Evolutionary conservation across 2,329 filamentous ascomycete genomes (phyloP).

Genomic region (Trichoderma guizhouense): DNA sequence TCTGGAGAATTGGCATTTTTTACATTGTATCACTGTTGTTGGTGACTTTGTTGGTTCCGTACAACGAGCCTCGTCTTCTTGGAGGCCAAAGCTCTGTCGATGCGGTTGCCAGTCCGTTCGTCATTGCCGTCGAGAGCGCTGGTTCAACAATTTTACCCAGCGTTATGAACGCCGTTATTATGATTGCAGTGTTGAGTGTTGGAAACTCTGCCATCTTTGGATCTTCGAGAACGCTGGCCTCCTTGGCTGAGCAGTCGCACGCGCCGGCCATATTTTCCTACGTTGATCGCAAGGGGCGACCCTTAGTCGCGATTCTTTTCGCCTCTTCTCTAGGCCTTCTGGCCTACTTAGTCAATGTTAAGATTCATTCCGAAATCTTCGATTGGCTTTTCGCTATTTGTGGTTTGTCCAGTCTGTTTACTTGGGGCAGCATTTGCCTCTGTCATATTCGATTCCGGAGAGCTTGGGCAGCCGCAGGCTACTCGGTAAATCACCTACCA

Average conservation of each 20-base stretch:
- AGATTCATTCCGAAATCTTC: background rate
- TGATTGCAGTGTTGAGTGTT: slow-evolving; percentile 4
- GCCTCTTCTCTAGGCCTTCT: background rate
- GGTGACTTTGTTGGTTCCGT: background rate
- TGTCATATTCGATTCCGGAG: slow-evolving; percentile 1
- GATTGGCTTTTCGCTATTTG: background rate
- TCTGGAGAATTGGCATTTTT: slow-evolving; percentile 2
- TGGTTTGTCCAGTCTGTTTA: background rate
- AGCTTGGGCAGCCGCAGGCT: background rate
- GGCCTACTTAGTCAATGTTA: background rate
- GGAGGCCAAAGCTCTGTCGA: background rate
- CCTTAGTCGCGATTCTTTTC: background rate
- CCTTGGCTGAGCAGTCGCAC: background rate
- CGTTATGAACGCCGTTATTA: slow-evolving; percentile 1
- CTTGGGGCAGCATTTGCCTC: slow-evolving; percentile 5
- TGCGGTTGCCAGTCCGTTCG: background rate
- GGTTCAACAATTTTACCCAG: background rate
- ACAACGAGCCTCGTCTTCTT: background rate
- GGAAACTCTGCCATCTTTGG: slow-evolving; percentile 1
- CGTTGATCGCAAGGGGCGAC: background rate
- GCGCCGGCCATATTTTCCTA: slow-evolving; percentile 5
- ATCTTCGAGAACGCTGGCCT: background rate
- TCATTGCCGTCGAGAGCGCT: background rate
- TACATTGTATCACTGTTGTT: slow-evolving; percentile 5
- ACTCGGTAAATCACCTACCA: background rate